phyloP scores from a whole-genome alignment of 768 basidiomycete species.

The Amanita thiersii region DNA sequence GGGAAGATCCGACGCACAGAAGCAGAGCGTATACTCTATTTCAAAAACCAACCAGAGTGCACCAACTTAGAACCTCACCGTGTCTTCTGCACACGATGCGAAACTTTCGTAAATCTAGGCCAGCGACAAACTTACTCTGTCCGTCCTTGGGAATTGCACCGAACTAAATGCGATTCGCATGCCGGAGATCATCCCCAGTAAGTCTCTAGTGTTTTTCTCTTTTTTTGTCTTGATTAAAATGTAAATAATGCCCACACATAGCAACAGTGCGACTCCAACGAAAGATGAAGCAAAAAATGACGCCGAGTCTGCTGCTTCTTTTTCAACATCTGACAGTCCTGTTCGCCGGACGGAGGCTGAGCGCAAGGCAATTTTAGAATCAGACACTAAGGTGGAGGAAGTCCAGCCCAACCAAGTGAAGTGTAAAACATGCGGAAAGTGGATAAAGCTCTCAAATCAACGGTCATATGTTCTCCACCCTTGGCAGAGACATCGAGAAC shows the following conservation, averaged over 20 bases:
- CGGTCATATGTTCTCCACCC: constrained; percentile 35
- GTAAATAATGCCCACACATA: not conserved
- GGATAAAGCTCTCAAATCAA: constrained; percentile 44
- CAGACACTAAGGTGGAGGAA: constrained; percentile 43
- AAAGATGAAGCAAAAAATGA: constrained; percentile 16
- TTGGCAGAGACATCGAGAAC: constrained; percentile 46
- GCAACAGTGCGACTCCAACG: constrained; percentile 4
- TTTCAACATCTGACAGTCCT: constrained; percentile 15
- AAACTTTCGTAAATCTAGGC: constrained; percentile 48
- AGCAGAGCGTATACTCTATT: constrained; percentile 54
- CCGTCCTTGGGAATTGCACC: constrained; percentile 55
- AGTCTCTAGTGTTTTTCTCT: constrained; percentile 12
- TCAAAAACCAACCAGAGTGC: constrained; percentile 54
- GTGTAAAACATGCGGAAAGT: constrained; percentile 56
- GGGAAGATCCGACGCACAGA: constrained; percentile 46
- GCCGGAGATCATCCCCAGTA: constrained; percentile 20
- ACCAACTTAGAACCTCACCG: constrained; percentile 47
- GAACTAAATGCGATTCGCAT: constrained; percentile 42
- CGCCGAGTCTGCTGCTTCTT: constrained; percentile 17
- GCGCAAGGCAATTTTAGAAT: constrained; percentile 41
- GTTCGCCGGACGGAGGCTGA: constrained; percentile 28
- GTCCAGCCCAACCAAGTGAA: constrained; percentile 42
- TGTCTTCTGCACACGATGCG: constrained; percentile 52
- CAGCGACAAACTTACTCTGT: constrained; percentile 48
- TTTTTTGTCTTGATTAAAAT: constrained; percentile 1